Percentiles rank a stretch among this genome's conserved stretches.
phyloP scores from a whole-genome alignment of 441 rosid genomes.

The Corymbia citriodora region DNA sequence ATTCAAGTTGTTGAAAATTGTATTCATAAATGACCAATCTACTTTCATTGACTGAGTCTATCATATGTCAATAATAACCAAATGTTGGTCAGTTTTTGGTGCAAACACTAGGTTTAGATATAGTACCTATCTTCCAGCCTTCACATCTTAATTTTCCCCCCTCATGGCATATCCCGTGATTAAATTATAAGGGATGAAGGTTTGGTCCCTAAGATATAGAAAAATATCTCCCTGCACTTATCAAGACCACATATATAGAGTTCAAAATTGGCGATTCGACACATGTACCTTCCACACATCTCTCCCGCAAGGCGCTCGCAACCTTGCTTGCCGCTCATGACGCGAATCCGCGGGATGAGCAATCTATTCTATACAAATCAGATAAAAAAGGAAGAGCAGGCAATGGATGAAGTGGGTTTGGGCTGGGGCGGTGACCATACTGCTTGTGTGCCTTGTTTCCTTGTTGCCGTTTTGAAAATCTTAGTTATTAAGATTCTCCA shows the following conservation, averaged over 20 bases:
- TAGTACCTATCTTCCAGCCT: too few relatives aligned
- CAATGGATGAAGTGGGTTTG: constrained; percentile 42
- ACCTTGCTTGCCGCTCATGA: too few relatives aligned
- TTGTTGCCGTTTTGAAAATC: constrained; percentile 33
- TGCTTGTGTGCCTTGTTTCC: constrained; percentile 55
- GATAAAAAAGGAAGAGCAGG: constrained; percentile 43
- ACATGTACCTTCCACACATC: background rate
- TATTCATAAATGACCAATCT: too few relatives aligned
- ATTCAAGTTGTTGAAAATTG: too few relatives aligned
- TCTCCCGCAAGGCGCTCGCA: background rate
- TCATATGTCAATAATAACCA: too few relatives aligned
- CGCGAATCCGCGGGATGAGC: constrained; percentile 28
- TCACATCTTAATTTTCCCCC: background rate
- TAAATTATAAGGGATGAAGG: too few relatives aligned
- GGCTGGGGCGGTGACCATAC: constrained; percentile 35
- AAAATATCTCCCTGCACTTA: background rate
- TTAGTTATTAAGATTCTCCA: background rate
- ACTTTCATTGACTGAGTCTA: too few relatives aligned
- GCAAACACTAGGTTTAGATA: too few relatives aligned
- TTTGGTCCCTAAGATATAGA: background rate
- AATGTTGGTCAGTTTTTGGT: too few relatives aligned
- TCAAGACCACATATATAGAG: too few relatives aligned
- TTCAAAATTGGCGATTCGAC: background rate
- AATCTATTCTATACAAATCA: constrained; percentile 57
- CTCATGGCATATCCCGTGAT: background rate